Evolutionary conservation across 179 eudicot species (phyloP).

Genomic region (Beta lomatogona): DNA sequence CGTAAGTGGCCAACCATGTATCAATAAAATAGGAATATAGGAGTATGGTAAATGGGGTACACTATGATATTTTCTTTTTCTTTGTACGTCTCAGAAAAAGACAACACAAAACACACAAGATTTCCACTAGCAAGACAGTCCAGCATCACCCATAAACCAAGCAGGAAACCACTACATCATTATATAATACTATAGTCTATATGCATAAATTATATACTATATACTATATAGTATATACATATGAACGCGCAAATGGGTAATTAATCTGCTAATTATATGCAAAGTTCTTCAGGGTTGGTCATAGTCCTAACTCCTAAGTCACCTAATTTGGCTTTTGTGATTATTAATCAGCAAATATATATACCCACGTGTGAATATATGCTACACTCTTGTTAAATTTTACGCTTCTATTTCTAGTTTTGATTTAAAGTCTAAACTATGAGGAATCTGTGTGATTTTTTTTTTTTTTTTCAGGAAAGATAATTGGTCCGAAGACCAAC

Average conservation of each 20-base stretch:
- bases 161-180: not conserved
- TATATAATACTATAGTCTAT: too few relatives aligned
- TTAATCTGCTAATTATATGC: not conserved
- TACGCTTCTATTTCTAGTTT: too few relatives aligned
- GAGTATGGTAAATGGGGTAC: not conserved
- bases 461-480: too few relatives aligned
- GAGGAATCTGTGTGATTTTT: not conserved
- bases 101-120: not conserved
- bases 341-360: too few relatives aligned
- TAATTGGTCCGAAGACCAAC: too few relatives aligned
- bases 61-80: not conserved
- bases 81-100: not conserved
- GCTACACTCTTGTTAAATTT: too few relatives aligned
- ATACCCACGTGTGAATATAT: too few relatives aligned
- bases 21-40: not conserved
- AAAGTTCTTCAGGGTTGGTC: too few relatives aligned
- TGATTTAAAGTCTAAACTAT: too few relatives aligned
- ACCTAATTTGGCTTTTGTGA: too few relatives aligned
- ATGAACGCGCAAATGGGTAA: not conserved
- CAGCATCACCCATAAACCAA: not conserved
- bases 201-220: not conserved
- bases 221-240: not conserved
- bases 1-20: too few relatives aligned
- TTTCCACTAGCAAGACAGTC: constrained; percentile 2
- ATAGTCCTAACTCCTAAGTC: too few relatives aligned